A percentile compares a stretch with the other conserved stretches of the same genome.
These are phyloP conservation scores for Boletellus emodensis DNA, from an alignment of 768 basidiomycete species.

Conservation along the genomic window DNA sequence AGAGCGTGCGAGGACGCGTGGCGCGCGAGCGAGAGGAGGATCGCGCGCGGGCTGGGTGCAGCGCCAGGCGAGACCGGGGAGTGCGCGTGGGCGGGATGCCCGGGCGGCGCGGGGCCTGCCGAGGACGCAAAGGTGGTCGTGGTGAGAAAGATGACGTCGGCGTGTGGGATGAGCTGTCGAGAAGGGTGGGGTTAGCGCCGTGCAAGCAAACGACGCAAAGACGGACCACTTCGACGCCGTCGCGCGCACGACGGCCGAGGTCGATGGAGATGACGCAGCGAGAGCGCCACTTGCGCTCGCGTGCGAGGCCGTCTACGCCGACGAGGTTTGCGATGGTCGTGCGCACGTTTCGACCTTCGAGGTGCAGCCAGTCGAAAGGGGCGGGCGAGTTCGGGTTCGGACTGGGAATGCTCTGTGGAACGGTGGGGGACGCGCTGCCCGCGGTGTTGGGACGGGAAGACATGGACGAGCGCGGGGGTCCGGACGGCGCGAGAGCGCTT, in stretches of 20 bases:
- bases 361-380: constrained; percentile 84
- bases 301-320: constrained; percentile 76
- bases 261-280: constrained; percentile 82
- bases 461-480: constrained; percentile 33
- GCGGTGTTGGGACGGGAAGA: constrained; percentile 30
- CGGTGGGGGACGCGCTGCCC: constrained; percentile 5
- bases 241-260: constrained; percentile 66
- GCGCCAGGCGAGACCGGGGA: constrained; percentile 39
- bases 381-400: constrained; percentile 58
- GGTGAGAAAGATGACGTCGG: constrained; percentile 72
- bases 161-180: constrained; percentile 71
- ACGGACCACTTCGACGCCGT: constrained; percentile 77
- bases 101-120: background rate
- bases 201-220: background rate
- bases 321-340: constrained; percentile 75
- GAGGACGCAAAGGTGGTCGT: constrained; percentile 25
- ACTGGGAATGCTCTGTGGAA: constrained; percentile 24
- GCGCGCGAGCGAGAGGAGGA: constrained; percentile 67
- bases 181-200: background rate
- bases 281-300: constrained; percentile 79
- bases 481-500: constrained; percentile 16
- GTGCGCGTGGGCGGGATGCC: background rate
- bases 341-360: constrained; percentile 77
- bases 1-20: constrained; percentile 70
- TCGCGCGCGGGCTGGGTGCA: constrained; percentile 62